Evolutionary conservation across 1,284 basidiomycete genomes (phyloP).

Genomic region (Thecaphora thlaspeos): DNA sequence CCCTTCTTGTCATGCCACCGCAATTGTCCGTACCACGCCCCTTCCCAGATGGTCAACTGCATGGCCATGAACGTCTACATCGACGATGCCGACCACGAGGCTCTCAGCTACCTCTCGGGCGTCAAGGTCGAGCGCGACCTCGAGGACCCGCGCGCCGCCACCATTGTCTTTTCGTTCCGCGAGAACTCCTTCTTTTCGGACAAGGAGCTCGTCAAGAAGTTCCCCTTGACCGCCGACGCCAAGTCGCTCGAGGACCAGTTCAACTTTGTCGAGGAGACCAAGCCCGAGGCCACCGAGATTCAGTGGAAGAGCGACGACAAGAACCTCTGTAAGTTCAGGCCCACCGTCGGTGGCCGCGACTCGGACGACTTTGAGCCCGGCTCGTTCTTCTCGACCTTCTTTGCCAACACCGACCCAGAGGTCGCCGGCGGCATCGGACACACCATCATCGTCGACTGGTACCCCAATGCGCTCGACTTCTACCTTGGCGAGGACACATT

Average conservation of each 20-base stretch:
- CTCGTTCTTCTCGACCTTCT: conserved; percentile 86
- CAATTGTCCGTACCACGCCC: no score
- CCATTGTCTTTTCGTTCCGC: conserved; percentile 48
- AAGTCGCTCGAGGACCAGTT: conserved; percentile 42
- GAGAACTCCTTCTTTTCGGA: conserved; percentile 50
- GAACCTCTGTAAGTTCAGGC: conserved; percentile 73
- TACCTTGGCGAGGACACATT: conserved; percentile 47
- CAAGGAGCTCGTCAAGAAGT: conserved; percentile 50
- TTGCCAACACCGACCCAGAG: conserved; percentile 59
- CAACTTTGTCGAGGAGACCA: conserved; percentile 49
- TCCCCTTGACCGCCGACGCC: conserved; percentile 40
- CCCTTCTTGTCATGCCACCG: no score
- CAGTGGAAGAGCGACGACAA: conserved; percentile 78
- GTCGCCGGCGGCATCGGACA: conserved; percentile 47
- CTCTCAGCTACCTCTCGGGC: conserved; percentile 46
- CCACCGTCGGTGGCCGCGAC: conserved; percentile 62
- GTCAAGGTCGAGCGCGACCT: conserved; percentile 42
- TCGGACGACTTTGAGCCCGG: conserved; percentile 67
- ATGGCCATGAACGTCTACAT: conserved; percentile 53
- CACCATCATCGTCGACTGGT: conserved; percentile 51
- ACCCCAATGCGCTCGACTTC: conserved; percentile 50
- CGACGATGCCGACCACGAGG: conserved; percentile 51
- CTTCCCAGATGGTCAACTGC: conserved; percentile 36
- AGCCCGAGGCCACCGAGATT: conserved; percentile 63
- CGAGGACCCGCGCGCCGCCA: conserved; percentile 48